Base-by-base conservation (phyloP, 2,329 filamentous ascomycete genomes). In the Cladophialophora bantiana region DNA sequence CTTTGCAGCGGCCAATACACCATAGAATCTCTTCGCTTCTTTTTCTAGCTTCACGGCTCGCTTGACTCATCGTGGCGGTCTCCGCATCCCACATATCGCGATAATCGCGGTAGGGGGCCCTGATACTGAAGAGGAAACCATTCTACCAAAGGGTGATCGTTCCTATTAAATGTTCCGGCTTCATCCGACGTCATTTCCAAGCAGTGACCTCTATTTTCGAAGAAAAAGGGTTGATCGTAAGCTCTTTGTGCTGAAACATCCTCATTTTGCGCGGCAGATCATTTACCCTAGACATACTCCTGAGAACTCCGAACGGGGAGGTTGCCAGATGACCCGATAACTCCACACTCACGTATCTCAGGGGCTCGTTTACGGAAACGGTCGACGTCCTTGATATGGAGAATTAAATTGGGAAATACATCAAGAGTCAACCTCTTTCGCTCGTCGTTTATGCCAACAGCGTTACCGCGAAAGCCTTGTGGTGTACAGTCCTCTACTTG, bases 281-380 rank as follows among this genome's bases (percentile, higher is more conserved):
- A 12, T 64, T 64, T 64, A 58, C 15, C 62, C 62, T 32, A 18
- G 7, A 32, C 15, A 38, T 13, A 31, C 40, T 26, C 62, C 40
- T 50, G 55, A 58, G 55, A 58, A 58, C n/a, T 50, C 62, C 54
- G 62, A 42, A 64, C 53, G 53, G 55, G 53, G 32, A 58, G 35
- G 38, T 64, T 50, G 10, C 59, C 45, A 48, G 59, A 54, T 36
- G 1, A 7, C n/a, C 32, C 20, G 10, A 42, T 38, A 32, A 36
- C 35, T 54, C 32, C 45, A 61, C 18, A 36, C 31, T 18, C 54
- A 35, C 26, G n/a, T 15, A 52, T 36, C 12, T 48, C 42, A n/a
- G 18, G 26, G 56, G 56, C 3, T 42, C 34, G 15, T 56, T 10
- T 10, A 12, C 9, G 38, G 10, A 13, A 13, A 10, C 15, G 10